Percentiles rank a stretch among this genome's conserved stretches.
Evolutionary conservation across 2,329 filamentous ascomycete genomes (phyloP).

Genomic region (Zarea fungicola): DNA sequence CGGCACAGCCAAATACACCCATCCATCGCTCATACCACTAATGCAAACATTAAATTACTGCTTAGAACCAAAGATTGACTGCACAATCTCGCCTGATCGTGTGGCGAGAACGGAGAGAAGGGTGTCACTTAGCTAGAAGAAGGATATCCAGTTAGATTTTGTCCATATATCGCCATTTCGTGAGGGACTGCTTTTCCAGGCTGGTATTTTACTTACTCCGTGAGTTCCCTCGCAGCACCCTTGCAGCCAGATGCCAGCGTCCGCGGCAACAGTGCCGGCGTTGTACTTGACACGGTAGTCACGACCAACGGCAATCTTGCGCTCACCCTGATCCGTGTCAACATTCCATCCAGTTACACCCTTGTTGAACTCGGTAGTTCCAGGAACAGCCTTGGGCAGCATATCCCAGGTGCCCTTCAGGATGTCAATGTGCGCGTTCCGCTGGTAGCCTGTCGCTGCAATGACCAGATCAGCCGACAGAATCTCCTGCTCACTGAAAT

Average conservation of each 20-base stretch:
- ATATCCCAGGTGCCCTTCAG: slow-evolving; percentile 62
- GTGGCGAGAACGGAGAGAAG: slow-evolving; percentile 73
- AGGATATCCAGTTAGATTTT: too few relatives aligned
- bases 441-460: slow-evolving; percentile 79
- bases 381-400: slow-evolving; percentile 48
- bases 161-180: too few relatives aligned
- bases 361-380: slow-evolving; percentile 26
- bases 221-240: slow-evolving; percentile 92
- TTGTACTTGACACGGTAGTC: slow-evolving; percentile 76
- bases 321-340: slow-evolving; percentile 31
- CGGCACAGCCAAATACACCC: background rate
- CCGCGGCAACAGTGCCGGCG: slow-evolving; percentile 59
- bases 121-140: slow-evolving; percentile 67
- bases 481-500: slow-evolving; percentile 45
- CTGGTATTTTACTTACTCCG: slow-evolving; percentile 58
- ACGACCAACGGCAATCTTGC: slow-evolving; percentile 61
- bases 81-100: slow-evolving; percentile 71
- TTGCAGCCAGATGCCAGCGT: slow-evolving; percentile 84
- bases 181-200: background rate
- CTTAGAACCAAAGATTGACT: slow-evolving; percentile 59
- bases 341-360: slow-evolving; percentile 38
- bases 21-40: background rate
- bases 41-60: background rate
- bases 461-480: slow-evolving; percentile 77
- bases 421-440: slow-evolving; percentile 73